Conservation (phyloP, 495 filamentous ascomycete species). For the Trichoderma virens region DNA sequence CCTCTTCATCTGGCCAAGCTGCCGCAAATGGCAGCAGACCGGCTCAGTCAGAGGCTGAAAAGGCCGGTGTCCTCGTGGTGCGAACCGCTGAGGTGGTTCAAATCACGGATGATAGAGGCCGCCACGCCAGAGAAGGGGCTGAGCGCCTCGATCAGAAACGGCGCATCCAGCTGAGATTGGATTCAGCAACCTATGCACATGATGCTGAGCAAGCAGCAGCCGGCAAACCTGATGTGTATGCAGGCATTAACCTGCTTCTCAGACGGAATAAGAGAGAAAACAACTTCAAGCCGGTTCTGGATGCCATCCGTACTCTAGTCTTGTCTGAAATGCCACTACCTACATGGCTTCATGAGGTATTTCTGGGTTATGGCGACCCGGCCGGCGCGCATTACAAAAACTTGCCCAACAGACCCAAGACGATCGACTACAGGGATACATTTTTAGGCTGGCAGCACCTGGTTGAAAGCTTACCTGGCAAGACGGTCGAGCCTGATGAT, state of each 20-base stretch:
- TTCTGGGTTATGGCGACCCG: conserved; percentile 92
- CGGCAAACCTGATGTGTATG: conserved; percentile 72
- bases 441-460: conserved; percentile 95
- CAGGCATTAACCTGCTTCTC: conserved; percentile 77
- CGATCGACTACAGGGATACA: conserved; percentile 85
- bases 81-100: conserved; percentile 83
- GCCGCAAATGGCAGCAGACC: conserved; percentile 44
- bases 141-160: conserved; percentile 35
- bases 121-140: conserved; percentile 54
- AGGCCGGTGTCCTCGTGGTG: conserved; percentile 58
- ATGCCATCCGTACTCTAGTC: conserved; percentile 81
- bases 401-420: conserved; percentile 66
- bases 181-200: conserved; percentile 67
- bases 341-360: conserved; percentile 91
- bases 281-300: conserved; percentile 91
- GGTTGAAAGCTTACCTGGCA: conserved; percentile 76
- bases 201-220: conserved; percentile 59
- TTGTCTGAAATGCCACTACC: conserved; percentile 81
- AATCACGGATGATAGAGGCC: conserved; percentile 81
- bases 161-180: conserved; percentile 69
- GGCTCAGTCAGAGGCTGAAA: conserved; percentile 42
- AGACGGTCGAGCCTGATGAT: conserved; percentile 68
- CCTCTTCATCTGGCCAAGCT: conserved; percentile 38
- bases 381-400: conserved; percentile 78
- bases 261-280: conserved; percentile 85